These are phyloP conservation scores for Chamaecrista fasciculata DNA, from an alignment of 306 rosid species.

Conservation along the genomic window DNA sequence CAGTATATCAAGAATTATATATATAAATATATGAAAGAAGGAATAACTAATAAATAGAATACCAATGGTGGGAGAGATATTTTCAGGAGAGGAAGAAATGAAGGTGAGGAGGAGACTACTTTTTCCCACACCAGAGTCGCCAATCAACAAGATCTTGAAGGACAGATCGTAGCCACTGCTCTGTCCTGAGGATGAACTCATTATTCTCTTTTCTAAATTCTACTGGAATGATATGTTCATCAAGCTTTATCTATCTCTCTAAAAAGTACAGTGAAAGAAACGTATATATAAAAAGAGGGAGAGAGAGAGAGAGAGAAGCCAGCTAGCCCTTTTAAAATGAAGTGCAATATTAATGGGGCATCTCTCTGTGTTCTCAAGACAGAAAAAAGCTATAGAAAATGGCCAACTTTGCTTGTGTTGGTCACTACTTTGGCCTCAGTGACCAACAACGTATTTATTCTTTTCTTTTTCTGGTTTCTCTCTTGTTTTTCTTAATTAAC, in stretches of 20 bases:
- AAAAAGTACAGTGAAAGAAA: conserved; percentile 37
- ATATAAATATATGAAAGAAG: too few relatives aligned
- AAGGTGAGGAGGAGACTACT: conserved; percentile 89
- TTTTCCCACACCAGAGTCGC: conserved; percentile 97
- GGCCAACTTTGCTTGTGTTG: conserved; percentile 41
- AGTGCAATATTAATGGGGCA: conserved; percentile 36
- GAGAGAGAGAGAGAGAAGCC: conserved; percentile 7
- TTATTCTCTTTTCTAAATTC: conserved; percentile 32
- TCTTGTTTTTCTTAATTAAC: not conserved
- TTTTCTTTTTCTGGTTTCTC: conserved; percentile 35
- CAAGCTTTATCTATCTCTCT: conserved; percentile 27
- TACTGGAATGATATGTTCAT: too few relatives aligned
- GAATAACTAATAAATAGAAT: too few relatives aligned
- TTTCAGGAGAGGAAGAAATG: conserved; percentile 58
- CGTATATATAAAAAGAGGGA: conserved; percentile 1
- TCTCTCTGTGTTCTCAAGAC: conserved; percentile 14
- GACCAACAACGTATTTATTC: conserved; percentile 62
- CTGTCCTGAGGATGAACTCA: conserved; percentile 90
- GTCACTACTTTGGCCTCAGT: not conserved
- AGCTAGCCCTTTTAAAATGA: conserved; percentile 19
- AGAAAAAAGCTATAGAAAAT: conserved; percentile 57
- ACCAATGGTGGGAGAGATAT: conserved; percentile 90
- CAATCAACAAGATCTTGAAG: conserved; percentile 91
- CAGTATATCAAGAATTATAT: too few relatives aligned
- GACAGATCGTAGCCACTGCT: conserved; percentile 79